Percentiles rank a stretch among this genome's conserved stretches.
Evolutionary conservation across 2,329 filamentous ascomycete genomes (phyloP).

Genomic region (Metarhizium guizhouense): DNA sequence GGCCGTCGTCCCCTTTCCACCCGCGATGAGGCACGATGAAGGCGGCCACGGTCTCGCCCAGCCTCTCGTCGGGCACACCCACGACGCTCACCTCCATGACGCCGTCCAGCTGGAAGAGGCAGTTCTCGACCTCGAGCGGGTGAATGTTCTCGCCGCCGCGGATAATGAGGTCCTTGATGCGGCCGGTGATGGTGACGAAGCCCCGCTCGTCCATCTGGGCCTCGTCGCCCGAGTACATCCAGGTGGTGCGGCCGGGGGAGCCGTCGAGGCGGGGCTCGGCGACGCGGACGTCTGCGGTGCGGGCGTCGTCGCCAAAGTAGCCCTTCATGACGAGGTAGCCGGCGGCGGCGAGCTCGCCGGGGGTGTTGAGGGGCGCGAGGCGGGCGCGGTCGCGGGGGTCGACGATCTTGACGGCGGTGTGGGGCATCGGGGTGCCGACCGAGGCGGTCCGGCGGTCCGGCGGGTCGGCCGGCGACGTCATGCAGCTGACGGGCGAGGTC

Average conservation of each 20-base stretch:
- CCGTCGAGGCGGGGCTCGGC: conserved; percentile 30
- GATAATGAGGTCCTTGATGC: conserved; percentile 95
- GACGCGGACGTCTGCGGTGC: conserved; percentile 58
- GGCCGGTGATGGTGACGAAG: conserved; percentile 79
- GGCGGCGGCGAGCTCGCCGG: conserved; percentile 72
- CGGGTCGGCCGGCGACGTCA: conserved; percentile 74
- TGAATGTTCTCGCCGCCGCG: conserved; percentile 94
- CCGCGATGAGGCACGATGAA: conserved; percentile 56
- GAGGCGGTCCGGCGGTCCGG: conserved; percentile 62
- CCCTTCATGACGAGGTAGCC: conserved; percentile 89
- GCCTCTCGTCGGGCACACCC: conserved; percentile 69
- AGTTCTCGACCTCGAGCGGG: conserved; percentile 87
- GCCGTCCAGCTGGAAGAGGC: conserved; percentile 61
- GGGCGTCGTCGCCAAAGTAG: conserved; percentile 69
- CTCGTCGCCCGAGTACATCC: conserved; percentile 94
- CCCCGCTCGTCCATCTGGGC: conserved; percentile 75
- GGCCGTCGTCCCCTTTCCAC: conserved; percentile 15
- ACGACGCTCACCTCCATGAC: conserved; percentile 75
- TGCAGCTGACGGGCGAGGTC: conserved; percentile 67
- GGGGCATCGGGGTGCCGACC: conserved; percentile 76
- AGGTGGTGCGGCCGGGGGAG: conserved; percentile 39
- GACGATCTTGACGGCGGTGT: conserved; percentile 71
- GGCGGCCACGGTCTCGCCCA: conserved; percentile 80
- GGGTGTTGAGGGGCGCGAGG: conserved; percentile 54
- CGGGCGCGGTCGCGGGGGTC: conserved; percentile 49